Evolutionary conservation across 805 yeast species (phyloP).

Genomic region (Candida orba): DNA sequence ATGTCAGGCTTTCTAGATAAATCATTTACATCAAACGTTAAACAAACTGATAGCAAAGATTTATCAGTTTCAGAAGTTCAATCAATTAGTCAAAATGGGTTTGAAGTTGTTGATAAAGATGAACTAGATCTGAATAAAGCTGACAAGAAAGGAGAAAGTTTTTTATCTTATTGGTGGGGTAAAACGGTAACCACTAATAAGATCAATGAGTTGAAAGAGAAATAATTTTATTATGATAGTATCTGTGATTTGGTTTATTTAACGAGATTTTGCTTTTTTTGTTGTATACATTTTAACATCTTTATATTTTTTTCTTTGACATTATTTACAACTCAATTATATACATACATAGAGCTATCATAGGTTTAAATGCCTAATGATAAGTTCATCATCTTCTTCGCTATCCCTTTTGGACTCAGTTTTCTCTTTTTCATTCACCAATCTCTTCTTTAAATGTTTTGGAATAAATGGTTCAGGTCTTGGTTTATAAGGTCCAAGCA

Average conservation of each 20-base stretch:
- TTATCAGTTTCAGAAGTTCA: not conserved
- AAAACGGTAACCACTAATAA: not conserved
- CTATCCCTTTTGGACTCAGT: constrained; percentile 15
- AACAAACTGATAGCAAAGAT: not conserved
- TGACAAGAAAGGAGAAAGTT: not conserved
- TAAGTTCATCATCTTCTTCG: constrained; percentile 17
- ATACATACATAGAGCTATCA: not conserved
- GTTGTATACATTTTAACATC: not conserved
- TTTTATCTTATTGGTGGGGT: not conserved
- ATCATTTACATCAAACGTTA: too few species aligned
- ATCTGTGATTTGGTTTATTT: not conserved
- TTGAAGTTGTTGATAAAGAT: constrained; percentile 37
- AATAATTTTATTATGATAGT: not conserved
- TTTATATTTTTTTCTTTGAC: not conserved
- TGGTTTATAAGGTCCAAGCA: constrained; percentile 46
- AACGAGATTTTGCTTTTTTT: not conserved
- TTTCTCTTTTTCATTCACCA: constrained; percentile 36
- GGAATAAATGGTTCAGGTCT: constrained; percentile 64
- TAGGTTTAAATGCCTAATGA: constrained; percentile 17
- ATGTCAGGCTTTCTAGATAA: not conserved
- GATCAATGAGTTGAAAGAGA: not conserved
- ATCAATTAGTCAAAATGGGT: constrained; percentile 25
- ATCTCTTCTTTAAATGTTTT: constrained; percentile 35
- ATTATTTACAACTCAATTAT: constrained; percentile 4
- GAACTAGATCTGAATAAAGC: constrained; percentile 13